phyloP scores from a whole-genome alignment of 106 monocot species.

The Phalaenopsis aphrodite region DNA sequence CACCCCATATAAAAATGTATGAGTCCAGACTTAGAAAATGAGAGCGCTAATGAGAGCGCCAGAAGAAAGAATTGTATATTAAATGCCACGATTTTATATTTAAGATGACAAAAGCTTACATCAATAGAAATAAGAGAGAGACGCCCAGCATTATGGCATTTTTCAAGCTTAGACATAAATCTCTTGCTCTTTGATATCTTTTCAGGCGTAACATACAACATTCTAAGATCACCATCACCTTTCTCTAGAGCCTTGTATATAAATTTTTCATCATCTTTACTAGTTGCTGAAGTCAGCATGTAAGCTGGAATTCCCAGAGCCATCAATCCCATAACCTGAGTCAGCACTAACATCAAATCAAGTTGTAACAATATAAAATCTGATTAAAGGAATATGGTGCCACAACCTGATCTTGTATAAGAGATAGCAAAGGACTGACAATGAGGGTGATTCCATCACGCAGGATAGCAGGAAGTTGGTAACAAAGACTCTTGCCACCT shows the following conservation, averaged over 20 bases:
- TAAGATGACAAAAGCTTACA: slow-evolving; percentile 40
- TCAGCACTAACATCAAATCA: background rate
- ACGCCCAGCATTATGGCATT: slow-evolving; percentile 82
- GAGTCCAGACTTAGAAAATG: background rate
- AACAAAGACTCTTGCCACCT: slow-evolving; percentile 96
- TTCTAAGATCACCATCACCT: slow-evolving; percentile 78
- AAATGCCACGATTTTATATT: background rate
- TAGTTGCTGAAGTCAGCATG: slow-evolving; percentile 89
- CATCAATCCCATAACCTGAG: slow-evolving; percentile 87
- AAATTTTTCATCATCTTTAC: slow-evolving; percentile 81
- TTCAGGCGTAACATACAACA: slow-evolving; percentile 99
- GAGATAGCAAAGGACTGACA: slow-evolving; percentile 92
- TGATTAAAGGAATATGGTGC: background rate
- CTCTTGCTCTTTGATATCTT: slow-evolving; percentile 99
- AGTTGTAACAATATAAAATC: background rate
- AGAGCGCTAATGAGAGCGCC: background rate
- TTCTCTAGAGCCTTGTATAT: slow-evolving; percentile 87
- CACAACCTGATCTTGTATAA: slow-evolving; percentile 96
- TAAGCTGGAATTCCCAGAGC: slow-evolving; percentile 80
- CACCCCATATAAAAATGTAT: background rate
- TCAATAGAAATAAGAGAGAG: slow-evolving; percentile 95
- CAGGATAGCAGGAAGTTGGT: slow-evolving; percentile 95
- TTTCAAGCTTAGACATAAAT: slow-evolving; percentile 99
- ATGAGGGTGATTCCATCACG: slow-evolving; percentile 75
- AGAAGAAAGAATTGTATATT: background rate